Evolutionary conservation across 2,329 filamentous ascomycete species (phyloP).

Genomic region (Cryphonectria japonica): DNA sequence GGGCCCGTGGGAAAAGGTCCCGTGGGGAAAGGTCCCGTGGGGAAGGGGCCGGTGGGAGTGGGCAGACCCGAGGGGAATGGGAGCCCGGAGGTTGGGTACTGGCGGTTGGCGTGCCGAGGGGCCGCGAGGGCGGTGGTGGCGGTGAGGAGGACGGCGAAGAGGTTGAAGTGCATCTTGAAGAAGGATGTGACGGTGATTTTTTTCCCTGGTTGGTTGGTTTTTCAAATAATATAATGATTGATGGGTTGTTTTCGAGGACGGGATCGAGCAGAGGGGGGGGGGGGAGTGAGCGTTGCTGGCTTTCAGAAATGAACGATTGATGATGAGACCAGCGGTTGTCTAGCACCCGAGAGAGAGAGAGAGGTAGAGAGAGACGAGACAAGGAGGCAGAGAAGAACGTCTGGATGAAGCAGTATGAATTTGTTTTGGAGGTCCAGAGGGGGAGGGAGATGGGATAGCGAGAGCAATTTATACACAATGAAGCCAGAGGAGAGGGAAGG

Average conservation of each 20-base stretch:
- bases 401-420: neutral
- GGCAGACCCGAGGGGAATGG: neutral
- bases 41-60: conserved; percentile 2
- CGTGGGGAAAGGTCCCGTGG: neutral
- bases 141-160: conserved; percentile 20
- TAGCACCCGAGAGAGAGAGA: neutral
- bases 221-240: neutral
- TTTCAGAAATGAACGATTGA: neutral
- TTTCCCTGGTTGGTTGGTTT: neutral
- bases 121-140: conserved; percentile 24
- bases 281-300: neutral
- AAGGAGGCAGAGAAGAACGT: neutral
- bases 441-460: neutral
- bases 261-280: too few relatives aligned
- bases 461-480: neutral
- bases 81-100: neutral
- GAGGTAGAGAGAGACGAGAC: neutral
- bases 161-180: conserved; percentile 21
- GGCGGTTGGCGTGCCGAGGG: neutral
- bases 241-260: too few relatives aligned
- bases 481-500: neutral
- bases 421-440: neutral
- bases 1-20: neutral
- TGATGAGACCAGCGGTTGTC: conserved; percentile 5
- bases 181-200: too few relatives aligned